Percentiles rank a stretch among this genome's conserved stretches.
Conservation (phyloP, 2,329 filamentous ascomycete species). For the Knoxdaviesia capensis region DNA sequence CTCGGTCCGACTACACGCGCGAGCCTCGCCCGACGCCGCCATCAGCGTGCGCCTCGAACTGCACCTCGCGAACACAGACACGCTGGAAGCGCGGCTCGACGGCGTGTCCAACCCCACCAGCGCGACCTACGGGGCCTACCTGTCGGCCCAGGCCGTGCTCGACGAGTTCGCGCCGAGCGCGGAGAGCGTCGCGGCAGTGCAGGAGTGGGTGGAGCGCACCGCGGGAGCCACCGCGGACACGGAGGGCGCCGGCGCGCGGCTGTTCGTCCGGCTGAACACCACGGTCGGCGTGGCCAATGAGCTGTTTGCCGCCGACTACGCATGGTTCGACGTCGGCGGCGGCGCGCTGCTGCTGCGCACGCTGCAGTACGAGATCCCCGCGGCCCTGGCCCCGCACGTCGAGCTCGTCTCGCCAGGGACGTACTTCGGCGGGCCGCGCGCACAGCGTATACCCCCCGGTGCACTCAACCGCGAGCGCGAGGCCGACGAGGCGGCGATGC, state of each 20-base stretch:
- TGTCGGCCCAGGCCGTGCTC: slow-evolving; percentile 8
- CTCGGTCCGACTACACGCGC: no score
- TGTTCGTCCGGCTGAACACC: slow-evolving; percentile 14
- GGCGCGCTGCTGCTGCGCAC: slow-evolving; percentile 14
- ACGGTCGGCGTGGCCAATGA: slow-evolving; percentile 15
- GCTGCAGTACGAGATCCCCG: slow-evolving; percentile 10
- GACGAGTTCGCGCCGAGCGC: slow-evolving; percentile 8
- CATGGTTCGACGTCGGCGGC: slow-evolving; percentile 16
- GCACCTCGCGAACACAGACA: slow-evolving; percentile 6
- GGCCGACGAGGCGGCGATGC: slow-evolving; percentile 6
- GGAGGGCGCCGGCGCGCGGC: slow-evolving; percentile 4
- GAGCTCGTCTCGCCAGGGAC: slow-evolving; percentile 25
- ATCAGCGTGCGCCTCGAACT: no score
- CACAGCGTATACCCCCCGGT: no score
- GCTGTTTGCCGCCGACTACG: slow-evolving; percentile 21
- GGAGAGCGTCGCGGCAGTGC: slow-evolving; percentile 7
- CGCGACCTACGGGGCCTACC: slow-evolving; percentile 10
- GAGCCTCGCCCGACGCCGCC: no score
- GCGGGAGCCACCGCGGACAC: slow-evolving; percentile 2
- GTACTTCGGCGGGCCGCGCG: slow-evolving; percentile 16
- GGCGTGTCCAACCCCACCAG: slow-evolving; percentile 9
- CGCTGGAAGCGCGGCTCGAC: slow-evolving; percentile 8
- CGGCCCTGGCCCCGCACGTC: slow-evolving; percentile 16
- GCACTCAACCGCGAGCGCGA: no score
- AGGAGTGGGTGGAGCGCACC: slow-evolving; percentile 7